Evolutionary conservation across 2,329 filamentous ascomycete species (phyloP).

Genomic region (Cadophora malorum): DNA sequence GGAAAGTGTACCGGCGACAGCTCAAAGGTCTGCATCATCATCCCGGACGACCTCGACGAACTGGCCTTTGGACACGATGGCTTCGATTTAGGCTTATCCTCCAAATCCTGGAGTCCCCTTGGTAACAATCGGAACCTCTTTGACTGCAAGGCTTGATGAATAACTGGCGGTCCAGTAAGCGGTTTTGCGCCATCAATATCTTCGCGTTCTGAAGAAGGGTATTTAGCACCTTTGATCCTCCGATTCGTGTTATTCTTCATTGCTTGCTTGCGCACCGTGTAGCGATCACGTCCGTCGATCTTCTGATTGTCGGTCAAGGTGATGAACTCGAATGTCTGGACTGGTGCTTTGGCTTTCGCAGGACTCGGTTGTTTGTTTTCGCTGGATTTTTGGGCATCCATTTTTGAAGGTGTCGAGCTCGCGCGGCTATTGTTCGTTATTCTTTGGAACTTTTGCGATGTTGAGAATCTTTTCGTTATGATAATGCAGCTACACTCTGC

Average conservation of each 20-base stretch:
- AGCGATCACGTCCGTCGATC: not conserved
- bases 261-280: slow-evolving; percentile 8
- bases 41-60: not conserved
- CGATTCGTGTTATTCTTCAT: slow-evolving; percentile 17
- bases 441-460: not conserved
- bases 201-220: not conserved
- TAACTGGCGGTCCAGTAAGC: slow-evolving; percentile 17
- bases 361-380: not conserved
- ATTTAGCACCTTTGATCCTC: slow-evolving; percentile 12
- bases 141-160: slow-evolving; percentile 7
- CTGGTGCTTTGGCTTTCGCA: not conserved
- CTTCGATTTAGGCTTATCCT: not conserved
- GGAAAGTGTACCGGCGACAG: not conserved
- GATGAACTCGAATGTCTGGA: slow-evolving; percentile 8
- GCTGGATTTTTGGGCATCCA: not conserved
- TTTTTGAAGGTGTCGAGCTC: not conserved
- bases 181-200: not conserved
- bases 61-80: not conserved
- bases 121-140: slow-evolving; percentile 6
- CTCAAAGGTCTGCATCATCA: slow-evolving; percentile 3
- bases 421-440: not conserved
- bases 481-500: not conserved
- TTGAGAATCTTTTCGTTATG: too few relatives aligned
- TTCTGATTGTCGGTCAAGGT: slow-evolving; percentile 10
- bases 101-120: not conserved